A percentile compares a stretch with the other conserved stretches of the same genome.
These are phyloP conservation scores for Cantharellus cinnabarinus DNA, from an alignment of 768 basidiomycete species.

Conservation along the genomic window DNA sequence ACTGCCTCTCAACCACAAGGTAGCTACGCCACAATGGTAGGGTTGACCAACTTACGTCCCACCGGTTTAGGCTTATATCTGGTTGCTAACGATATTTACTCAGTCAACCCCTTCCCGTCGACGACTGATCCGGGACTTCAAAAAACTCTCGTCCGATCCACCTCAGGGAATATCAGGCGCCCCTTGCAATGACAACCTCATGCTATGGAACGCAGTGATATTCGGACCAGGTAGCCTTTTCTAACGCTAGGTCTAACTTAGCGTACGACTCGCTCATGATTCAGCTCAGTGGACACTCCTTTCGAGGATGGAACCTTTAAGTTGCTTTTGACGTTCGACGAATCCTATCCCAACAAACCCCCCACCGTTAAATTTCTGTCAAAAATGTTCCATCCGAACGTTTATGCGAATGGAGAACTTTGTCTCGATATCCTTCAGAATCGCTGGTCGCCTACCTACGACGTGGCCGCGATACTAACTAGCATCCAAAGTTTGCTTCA, in stretches of 20 bases:
- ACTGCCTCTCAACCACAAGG: not conserved
- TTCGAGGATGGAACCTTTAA: slow-evolving; percentile 99
- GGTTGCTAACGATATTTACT: not conserved
- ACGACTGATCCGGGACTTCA: slow-evolving; percentile 95
- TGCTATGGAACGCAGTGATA: slow-evolving; percentile 99
- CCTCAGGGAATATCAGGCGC: slow-evolving; percentile 93
- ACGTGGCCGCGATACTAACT: slow-evolving; percentile 94
- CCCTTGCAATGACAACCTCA: slow-evolving; percentile 95
- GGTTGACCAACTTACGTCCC: not conserved
- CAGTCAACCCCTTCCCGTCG: slow-evolving; percentile 89
- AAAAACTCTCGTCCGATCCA: slow-evolving; percentile 81
- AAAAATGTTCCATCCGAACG: slow-evolving; percentile 98
- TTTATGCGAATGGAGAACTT: slow-evolving; percentile 94
- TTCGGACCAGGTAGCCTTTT: slow-evolving; percentile 67
- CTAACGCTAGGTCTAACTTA: not conserved
- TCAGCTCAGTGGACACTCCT: slow-evolving; percentile 68
- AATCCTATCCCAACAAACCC: slow-evolving; percentile 96
- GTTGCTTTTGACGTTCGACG: slow-evolving; percentile 84
- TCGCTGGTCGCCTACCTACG: slow-evolving; percentile 96
- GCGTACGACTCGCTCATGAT: slow-evolving; percentile 1
- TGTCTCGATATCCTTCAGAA: slow-evolving; percentile 98
- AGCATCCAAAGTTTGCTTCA: slow-evolving; percentile 89
- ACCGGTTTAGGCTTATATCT: not conserved
- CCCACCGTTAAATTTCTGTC: slow-evolving; percentile 95
- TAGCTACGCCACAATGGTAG: not conserved